Percentiles rank a stretch among this genome's conserved stretches.
Conservation (phyloP, 192 early-diverging fungal genomes). For the Diversispora eburnea region DNA sequence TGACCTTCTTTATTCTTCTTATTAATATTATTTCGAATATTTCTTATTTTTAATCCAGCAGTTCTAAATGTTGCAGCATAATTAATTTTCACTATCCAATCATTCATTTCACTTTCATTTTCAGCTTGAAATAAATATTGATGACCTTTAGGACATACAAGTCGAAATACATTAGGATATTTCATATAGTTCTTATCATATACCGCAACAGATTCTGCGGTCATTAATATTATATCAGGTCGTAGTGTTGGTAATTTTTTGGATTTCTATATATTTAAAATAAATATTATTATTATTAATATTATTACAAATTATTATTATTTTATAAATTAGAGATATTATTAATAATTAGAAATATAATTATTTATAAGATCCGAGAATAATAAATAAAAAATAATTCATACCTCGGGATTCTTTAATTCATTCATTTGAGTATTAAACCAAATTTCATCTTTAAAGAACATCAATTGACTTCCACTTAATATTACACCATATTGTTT, state of each 20-base stretch:
- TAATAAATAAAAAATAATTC: not conserved
- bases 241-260: constrained; percentile 23
- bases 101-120: constrained; percentile 65
- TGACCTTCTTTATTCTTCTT: not conserved
- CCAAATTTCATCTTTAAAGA: constrained; percentile 57
- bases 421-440: constrained; percentile 43
- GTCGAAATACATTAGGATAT: constrained; percentile 71
- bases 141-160: constrained; percentile 65
- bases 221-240: constrained; percentile 33
- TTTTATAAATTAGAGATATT: too few species aligned
- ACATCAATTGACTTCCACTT: constrained; percentile 71
- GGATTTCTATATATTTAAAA: constrained; percentile 14
- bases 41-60: constrained; percentile 38
- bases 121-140: constrained; percentile 70
- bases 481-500: constrained; percentile 70
- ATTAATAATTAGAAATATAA: not conserved
- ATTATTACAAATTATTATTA: not conserved
- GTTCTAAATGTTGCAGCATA: constrained; percentile 76
- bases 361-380: too few species aligned
- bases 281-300: not conserved
- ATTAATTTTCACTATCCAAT: constrained; percentile 80
- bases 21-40: not conserved
- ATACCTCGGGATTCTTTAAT: constrained; percentile 3
- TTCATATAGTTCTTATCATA: constrained; percentile 68
- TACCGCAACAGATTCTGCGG: constrained; percentile 63